Conservation (phyloP, 768 basidiomycete species). For the Lentinula sp. region DNA sequence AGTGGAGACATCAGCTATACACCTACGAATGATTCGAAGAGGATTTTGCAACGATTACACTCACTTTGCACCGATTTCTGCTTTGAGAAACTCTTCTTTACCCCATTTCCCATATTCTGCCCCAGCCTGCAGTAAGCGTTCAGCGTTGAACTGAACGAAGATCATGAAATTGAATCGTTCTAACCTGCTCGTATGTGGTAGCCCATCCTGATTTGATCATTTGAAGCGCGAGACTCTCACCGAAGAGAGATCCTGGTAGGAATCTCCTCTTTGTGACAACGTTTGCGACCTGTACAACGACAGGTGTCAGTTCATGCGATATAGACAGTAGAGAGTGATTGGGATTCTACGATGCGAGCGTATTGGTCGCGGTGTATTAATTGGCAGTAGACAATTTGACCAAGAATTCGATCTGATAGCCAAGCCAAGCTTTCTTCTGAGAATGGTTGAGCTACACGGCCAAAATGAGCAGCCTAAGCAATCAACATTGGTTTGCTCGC, state of each 20-base stretch:
- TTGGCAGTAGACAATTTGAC: constrained; percentile 64
- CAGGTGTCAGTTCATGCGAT: background rate
- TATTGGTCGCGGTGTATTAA: constrained; percentile 79
- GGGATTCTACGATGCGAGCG: constrained; percentile 58
- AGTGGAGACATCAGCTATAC: background rate
- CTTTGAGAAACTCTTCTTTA: constrained; percentile 52
- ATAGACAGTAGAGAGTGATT: background rate
- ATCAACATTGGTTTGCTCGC: background rate
- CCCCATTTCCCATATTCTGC: constrained; percentile 74
- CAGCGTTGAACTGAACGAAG: background rate
- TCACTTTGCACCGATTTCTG: constrained; percentile 67
- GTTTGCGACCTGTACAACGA: constrained; percentile 51
- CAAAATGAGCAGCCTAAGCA: constrained; percentile 76
- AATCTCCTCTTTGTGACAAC: constrained; percentile 50
- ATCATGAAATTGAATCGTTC: background rate
- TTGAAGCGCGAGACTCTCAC: constrained; percentile 51
- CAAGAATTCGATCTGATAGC: constrained; percentile 52
- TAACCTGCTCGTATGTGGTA: constrained; percentile 62
- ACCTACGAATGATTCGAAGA: background rate
- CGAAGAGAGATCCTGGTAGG: constrained; percentile 44
- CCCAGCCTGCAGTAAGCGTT: constrained; percentile 33
- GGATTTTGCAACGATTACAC: constrained; percentile 14
- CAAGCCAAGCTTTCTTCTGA: constrained; percentile 69
- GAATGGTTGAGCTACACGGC: constrained; percentile 71
- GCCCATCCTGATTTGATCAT: constrained; percentile 81